Conservation (phyloP, 208 protist species). For the Acanthamoeba quina region DNA sequence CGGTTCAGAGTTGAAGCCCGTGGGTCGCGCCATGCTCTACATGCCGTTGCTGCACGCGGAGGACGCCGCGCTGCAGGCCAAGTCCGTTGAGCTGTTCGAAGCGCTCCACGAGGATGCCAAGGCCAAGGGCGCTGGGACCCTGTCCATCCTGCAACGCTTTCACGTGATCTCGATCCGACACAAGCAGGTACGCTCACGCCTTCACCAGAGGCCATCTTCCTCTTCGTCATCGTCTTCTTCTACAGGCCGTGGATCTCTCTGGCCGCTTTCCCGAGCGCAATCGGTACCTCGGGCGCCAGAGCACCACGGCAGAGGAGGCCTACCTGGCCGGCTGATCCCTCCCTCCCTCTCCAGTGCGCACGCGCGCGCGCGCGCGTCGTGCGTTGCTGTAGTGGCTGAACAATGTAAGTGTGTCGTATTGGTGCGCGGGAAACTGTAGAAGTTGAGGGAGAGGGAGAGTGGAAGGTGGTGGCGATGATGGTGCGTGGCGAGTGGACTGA, state of each 20-base stretch:
- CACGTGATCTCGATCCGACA: not conserved
- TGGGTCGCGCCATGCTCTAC: conserved; percentile 64
- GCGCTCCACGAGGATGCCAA: conserved; percentile 20
- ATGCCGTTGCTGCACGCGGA: conserved; percentile 66
- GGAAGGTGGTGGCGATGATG: not conserved
- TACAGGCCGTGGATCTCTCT: not conserved
- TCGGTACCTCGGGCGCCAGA: conserved; percentile 8
- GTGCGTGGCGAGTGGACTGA: too few relatives aligned
- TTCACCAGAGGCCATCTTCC: not conserved
- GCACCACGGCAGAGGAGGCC: conserved; percentile 4
- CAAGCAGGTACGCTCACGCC: not conserved
- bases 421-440: not conserved
- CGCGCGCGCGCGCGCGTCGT: too few relatives aligned
- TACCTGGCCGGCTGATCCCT: conserved; percentile 52
- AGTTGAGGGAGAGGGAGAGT: not conserved
- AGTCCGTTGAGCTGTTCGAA: conserved; percentile 20
- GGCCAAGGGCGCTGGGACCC: not conserved
- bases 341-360: too few relatives aligned
- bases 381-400: not conserved
- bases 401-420: not conserved
- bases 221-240: not conserved
- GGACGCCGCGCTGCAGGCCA: conserved; percentile 1
- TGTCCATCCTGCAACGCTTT: conserved; percentile 62
- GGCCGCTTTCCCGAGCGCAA: conserved; percentile 65
- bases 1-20: conserved; percentile 19